These are phyloP conservation scores for Fusarium agapanthi DNA, from an alignment of 2,329 filamentous ascomycete genomes.

Conservation along the genomic window DNA sequence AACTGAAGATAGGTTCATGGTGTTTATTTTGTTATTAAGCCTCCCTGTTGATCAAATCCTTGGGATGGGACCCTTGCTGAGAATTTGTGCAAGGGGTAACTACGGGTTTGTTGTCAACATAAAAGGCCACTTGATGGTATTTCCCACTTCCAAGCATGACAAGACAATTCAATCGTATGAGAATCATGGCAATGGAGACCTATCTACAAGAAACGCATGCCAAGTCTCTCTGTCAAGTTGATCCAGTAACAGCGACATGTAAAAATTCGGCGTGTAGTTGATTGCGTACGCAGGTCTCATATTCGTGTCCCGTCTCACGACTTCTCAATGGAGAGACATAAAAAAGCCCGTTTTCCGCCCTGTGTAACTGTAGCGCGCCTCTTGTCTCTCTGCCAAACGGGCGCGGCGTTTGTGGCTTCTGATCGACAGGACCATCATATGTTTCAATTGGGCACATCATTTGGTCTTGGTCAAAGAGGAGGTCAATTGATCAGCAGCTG, in stretches of 20 bases:
- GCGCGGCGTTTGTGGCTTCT: constrained; percentile 15
- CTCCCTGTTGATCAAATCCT: constrained; percentile 8
- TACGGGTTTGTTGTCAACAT: background rate
- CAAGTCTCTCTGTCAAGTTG: background rate
- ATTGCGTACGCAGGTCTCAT: constrained; percentile 30
- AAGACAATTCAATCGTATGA: background rate
- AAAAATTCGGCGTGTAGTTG: background rate
- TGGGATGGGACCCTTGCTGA: background rate
- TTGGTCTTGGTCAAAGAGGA: background rate
- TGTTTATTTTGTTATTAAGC: background rate
- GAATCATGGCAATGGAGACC: background rate
- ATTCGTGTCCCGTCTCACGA: constrained; percentile 25
- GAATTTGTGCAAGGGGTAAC: background rate
- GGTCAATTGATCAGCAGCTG: background rate
- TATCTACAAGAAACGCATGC: background rate
- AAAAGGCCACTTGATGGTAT: background rate
- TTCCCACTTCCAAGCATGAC: background rate
- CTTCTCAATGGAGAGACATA: background rate
- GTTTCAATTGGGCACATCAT: constrained; percentile 20
- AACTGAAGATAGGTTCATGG: background rate
- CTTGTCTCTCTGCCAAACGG: constrained; percentile 17
- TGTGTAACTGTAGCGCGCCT: constrained; percentile 2
- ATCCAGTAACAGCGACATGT: background rate
- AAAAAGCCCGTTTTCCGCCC: background rate
- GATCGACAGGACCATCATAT: constrained; percentile 17